Base-by-base conservation (phyloP, 2,329 filamentous ascomycete genomes). In the Penicillium sp. region DNA sequence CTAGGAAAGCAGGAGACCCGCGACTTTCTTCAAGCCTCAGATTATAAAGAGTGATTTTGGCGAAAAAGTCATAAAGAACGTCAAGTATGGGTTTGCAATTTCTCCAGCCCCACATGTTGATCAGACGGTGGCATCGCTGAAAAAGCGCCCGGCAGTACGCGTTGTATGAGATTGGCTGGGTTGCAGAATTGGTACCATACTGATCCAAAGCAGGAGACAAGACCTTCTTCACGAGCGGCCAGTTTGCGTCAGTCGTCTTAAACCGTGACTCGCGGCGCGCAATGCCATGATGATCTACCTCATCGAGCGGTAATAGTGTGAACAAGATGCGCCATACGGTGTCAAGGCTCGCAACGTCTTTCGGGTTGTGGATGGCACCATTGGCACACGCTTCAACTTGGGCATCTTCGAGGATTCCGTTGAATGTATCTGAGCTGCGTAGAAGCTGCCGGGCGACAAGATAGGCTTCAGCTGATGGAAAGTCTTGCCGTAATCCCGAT, bases 21-120 rank as follows among this genome's bases (percentile, higher is more conserved):
- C 60, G 65, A 30, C 56, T 64, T 41, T 73, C 64, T 51, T 81
- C 77, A 2, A 68, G 67, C 35, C 60, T 63, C 35, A 81, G 59
- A 36, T 74, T 69, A 28, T 66, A 62, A n/a, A 80, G 60, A 11
- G 61, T 64, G 26, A 73, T 72, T 26, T 64, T 68, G 5, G 74
- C 74, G 45, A 79, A 80, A 58, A 79, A 80, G 54, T 79, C 75
- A 46, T 77, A 79, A 0, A 77, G 56, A 0, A 59, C 64, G 32
- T 71, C 69, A 8, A 81, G 65, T 8, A 76, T 66, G 11, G 62
- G 45, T 26, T 78, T 76, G 50, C 75, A 77, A 47, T 68, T 67
- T 37, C 62, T 65, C 77, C 77, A 80, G 11, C 72, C 69, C 77
- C 77, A 80, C 17, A 49, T 50, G 22, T 67, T 67, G 32, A 79